These are phyloP conservation scores for Cryphonectria naterciae DNA, from an alignment of 2,329 filamentous ascomycete species.

Conservation along the genomic window DNA sequence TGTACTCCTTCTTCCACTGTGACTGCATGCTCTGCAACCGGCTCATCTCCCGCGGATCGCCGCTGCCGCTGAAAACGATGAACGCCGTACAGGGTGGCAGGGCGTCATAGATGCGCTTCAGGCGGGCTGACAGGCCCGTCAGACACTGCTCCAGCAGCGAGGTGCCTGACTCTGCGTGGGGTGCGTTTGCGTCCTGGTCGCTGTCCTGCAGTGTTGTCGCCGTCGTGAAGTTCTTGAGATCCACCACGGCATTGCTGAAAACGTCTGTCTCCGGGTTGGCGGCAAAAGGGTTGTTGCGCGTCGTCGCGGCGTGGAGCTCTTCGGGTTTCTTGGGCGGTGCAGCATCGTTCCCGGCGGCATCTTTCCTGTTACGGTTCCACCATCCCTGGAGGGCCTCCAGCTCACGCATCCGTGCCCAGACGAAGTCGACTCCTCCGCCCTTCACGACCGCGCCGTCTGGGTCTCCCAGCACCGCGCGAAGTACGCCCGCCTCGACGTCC, in stretches of 20 bases:
- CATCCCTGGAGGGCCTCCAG: slow-evolving; percentile 68
- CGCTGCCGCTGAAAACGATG: slow-evolving; percentile 67
- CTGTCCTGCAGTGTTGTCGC: slow-evolving; percentile 15
- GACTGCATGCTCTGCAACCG: slow-evolving; percentile 63
- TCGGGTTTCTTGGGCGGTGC: slow-evolving; percentile 37
- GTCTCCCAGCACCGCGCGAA: slow-evolving; percentile 64
- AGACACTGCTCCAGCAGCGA: slow-evolving; percentile 52
- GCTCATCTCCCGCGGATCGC: slow-evolving; percentile 70
- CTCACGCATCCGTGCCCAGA: slow-evolving; percentile 68
- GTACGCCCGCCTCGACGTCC: slow-evolving; percentile 57
- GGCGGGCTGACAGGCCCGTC: slow-evolving; percentile 49
- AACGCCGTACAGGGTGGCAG: slow-evolving; percentile 69
- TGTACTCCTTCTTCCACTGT: slow-evolving; percentile 67
- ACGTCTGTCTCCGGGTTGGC: slow-evolving; percentile 12
- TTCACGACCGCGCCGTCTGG: slow-evolving; percentile 59
- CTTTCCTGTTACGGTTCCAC: slow-evolving; percentile 63
- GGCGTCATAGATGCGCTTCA: slow-evolving; percentile 59
- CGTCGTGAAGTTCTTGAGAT: slow-evolving; percentile 21
- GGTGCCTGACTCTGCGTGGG: not conserved
- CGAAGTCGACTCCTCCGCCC: slow-evolving; percentile 66
- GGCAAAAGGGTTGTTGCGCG: slow-evolving; percentile 26
- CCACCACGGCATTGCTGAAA: slow-evolving; percentile 25
- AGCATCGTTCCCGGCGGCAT: slow-evolving; percentile 39
- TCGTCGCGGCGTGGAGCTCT: slow-evolving; percentile 19
- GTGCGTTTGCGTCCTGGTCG: slow-evolving; percentile 11